Conservation (phyloP, 768 basidiomycete genomes). For the Mycena pura region DNA sequence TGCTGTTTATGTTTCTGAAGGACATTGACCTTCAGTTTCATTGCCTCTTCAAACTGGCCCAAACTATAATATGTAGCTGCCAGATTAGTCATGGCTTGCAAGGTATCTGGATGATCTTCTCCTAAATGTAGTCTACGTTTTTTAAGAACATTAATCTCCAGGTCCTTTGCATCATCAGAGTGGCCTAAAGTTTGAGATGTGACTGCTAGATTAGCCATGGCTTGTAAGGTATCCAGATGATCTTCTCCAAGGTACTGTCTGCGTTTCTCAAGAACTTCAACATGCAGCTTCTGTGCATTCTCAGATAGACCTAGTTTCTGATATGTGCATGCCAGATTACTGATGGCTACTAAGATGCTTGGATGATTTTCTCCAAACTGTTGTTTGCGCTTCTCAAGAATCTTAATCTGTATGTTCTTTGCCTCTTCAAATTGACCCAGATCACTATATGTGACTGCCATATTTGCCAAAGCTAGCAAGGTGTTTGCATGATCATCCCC, state of each 20-base stretch:
- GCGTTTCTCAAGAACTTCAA: background rate
- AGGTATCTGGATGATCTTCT: too few species aligned
- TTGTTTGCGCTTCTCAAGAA: background rate
- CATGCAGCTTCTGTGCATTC: background rate
- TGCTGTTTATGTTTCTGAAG: background rate
- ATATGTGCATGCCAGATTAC: slow-evolving; percentile 2
- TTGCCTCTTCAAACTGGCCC: background rate
- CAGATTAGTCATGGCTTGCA: background rate
- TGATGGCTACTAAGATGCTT: background rate
- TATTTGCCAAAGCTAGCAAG: too few species aligned
- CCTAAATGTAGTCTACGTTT: too few species aligned
- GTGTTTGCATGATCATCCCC: background rate
- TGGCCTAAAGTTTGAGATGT: background rate
- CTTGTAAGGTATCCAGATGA: background rate
- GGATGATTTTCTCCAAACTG: slow-evolving; percentile 2
- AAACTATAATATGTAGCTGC: background rate
- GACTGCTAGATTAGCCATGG: background rate
- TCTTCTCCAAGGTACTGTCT: too few species aligned
- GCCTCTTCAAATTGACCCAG: slow-evolving; percentile 3
- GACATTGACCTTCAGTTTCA: background rate
- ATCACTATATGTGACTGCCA: background rate
- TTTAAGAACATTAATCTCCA: background rate
- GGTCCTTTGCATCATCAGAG: background rate
- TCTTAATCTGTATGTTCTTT: background rate
- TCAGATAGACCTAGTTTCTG: background rate